Conservation (phyloP, 2,329 filamentous ascomycete genomes). For the Alternaria novae-zelandiae region DNA sequence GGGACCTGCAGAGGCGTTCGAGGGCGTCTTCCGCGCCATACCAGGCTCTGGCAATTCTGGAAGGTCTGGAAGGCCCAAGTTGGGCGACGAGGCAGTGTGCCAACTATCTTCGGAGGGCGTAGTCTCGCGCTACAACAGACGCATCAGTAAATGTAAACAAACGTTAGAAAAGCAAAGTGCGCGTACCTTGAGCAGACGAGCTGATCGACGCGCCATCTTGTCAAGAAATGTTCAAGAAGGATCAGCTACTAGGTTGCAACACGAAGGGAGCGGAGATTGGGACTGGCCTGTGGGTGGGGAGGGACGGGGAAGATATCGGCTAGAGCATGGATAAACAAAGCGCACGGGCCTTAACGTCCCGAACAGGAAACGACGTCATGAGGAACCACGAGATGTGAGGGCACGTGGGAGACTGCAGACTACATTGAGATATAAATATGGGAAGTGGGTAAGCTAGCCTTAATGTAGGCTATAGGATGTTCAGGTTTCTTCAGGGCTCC, state of each 20-base stretch:
- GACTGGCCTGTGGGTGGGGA: constrained; percentile 35
- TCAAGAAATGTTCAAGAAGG: constrained; percentile 11
- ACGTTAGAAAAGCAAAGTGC: constrained; percentile 3
- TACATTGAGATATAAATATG: neutral
- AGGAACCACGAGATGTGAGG: neutral
- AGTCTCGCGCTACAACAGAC: constrained; percentile 33
- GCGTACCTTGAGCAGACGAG: constrained; percentile 45
- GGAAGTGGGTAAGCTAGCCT: neutral
- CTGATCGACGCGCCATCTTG: constrained; percentile 47
- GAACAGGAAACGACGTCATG: constrained; percentile 18
- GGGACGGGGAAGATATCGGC: constrained; percentile 18
- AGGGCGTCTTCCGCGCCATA: constrained; percentile 28
- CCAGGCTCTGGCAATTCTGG: constrained; percentile 23
- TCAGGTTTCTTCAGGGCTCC: neutral
- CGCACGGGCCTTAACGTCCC: constrained; percentile 15
- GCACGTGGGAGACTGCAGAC: neutral
- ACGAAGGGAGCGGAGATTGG: constrained; percentile 24
- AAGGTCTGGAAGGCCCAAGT: constrained; percentile 29
- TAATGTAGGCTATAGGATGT: neutral
- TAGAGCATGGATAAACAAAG: constrained; percentile 28
- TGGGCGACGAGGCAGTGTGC: constrained; percentile 35
- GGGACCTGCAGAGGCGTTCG: constrained; percentile 24
- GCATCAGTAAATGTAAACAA: constrained; percentile 41
- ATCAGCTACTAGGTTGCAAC: neutral
- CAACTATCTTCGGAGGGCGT: constrained; percentile 34